phyloP scores from a whole-genome alignment of 495 filamentous ascomycete species.

The Bacidia rubella region DNA sequence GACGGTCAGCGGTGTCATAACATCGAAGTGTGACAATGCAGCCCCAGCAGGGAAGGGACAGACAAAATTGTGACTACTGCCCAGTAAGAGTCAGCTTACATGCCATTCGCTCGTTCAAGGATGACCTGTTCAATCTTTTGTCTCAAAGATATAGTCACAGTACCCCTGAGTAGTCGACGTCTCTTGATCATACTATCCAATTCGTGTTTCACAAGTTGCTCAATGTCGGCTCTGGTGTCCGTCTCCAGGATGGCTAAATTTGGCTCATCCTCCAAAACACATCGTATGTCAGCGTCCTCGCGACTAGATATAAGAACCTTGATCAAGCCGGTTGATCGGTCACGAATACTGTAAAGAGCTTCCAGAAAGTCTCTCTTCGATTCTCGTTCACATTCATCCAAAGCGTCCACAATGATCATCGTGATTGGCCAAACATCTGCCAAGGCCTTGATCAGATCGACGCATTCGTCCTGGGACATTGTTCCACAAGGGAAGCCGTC shows the following conservation, averaged over 20 bases:
- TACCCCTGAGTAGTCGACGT: constrained; percentile 6
- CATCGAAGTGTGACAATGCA: background rate
- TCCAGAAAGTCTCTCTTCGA: constrained; percentile 22
- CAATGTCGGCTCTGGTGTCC: constrained; percentile 22
- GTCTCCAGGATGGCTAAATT: constrained; percentile 26
- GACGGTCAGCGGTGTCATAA: too few species aligned
- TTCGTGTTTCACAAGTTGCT: constrained; percentile 19
- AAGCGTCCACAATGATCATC: constrained; percentile 32
- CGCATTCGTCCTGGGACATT: constrained; percentile 16
- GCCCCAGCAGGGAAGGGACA: background rate
- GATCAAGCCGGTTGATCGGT: constrained; percentile 19
- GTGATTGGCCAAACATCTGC: constrained; percentile 12
- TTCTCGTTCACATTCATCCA: constrained; percentile 31
- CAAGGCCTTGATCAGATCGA: constrained; percentile 16
- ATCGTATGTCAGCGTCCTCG: constrained; percentile 25
- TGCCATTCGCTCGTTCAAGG: constrained; percentile 21
- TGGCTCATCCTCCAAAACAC: constrained; percentile 14
- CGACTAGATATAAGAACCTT: constrained; percentile 36
- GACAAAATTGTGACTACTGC: background rate
- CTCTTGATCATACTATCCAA: constrained; percentile 16
- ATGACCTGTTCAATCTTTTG: constrained; percentile 17
- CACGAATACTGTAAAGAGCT: constrained; percentile 20
- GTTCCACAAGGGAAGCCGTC: constrained; percentile 5
- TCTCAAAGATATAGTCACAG: background rate
- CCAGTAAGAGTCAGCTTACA: constrained; percentile 17